Evolutionary conservation across 345 rosid genomes (phyloP).

Genomic region (Eucalyptus marginata): DNA sequence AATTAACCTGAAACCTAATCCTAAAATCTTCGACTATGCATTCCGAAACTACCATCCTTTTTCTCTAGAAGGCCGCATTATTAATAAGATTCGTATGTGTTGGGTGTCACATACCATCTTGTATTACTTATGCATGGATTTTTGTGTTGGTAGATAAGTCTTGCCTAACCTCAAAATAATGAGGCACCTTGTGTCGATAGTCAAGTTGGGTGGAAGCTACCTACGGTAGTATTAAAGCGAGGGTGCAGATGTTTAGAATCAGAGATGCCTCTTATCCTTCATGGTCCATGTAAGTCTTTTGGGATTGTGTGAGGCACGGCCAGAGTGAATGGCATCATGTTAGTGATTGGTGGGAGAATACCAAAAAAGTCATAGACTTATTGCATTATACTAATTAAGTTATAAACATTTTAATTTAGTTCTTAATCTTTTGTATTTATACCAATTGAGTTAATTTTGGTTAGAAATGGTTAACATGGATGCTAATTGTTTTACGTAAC

Average conservation of each 20-base stretch:
- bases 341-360: not conserved
- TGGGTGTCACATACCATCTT: not conserved
- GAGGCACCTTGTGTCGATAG: not conserved
- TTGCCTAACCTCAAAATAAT: not conserved
- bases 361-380: rapidly evolving
- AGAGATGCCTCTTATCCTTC: not conserved
- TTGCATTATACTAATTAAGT: too few relatives aligned
- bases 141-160: not conserved
- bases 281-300: not conserved
- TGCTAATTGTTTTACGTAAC: rapidly evolving
- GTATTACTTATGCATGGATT: not conserved
- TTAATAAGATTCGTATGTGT: rapidly evolving
- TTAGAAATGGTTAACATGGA: rapidly evolving
- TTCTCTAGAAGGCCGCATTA: not conserved
- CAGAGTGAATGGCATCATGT: not conserved
- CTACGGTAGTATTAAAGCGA: not conserved
- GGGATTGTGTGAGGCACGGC: not conserved
- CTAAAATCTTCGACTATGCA: not conserved
- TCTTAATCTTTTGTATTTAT: too few relatives aligned
- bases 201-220: not conserved
- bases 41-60: not conserved
- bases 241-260: not conserved
- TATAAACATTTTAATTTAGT: too few relatives aligned
- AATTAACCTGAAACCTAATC: not conserved
- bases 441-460: rapidly evolving